Conservation (phyloP, 805 yeast species). For the Schwanniomyces vanrijiae region DNA sequence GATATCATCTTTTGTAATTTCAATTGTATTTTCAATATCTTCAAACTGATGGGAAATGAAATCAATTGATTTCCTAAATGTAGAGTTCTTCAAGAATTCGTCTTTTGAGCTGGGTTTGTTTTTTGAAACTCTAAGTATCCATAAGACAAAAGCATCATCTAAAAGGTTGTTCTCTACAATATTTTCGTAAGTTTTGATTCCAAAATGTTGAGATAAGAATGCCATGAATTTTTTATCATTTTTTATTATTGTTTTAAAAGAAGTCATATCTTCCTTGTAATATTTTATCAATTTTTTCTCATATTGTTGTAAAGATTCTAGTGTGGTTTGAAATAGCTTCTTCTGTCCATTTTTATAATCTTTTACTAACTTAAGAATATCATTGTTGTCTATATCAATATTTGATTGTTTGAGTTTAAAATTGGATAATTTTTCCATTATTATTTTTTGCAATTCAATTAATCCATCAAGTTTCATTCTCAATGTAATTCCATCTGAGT, state of each 20-base stretch:
- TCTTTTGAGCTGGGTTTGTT: neutral
- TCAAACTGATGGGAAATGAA: conserved; percentile 1
- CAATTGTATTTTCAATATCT: conserved; percentile 1
- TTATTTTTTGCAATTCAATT: conserved; percentile 1
- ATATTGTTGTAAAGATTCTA: conserved; percentile 5
- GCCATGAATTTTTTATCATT: conserved; percentile 2
- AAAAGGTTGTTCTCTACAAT: neutral
- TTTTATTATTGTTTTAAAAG: conserved; percentile 7
- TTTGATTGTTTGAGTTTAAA: neutral
- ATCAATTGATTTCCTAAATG: neutral
- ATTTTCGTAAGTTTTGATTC: conserved; percentile 2
- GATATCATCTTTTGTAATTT: conserved; percentile 4
- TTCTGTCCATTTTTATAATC: conserved; percentile 6
- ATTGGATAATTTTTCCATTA: conserved; percentile 1
- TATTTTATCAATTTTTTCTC: conserved; percentile 5
- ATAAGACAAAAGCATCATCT: conserved; percentile 4
- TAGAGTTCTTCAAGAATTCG: neutral
- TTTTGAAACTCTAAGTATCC: conserved; percentile 5
- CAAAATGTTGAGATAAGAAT: neutral
- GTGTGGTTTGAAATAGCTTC: conserved; percentile 3
- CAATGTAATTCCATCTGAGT: conserved; percentile 2
- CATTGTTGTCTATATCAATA: neutral
- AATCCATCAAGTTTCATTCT: conserved; percentile 6
- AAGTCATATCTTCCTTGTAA: conserved; percentile 1
- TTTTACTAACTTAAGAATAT: neutral